Base-by-base conservation (phyloP, 2,329 filamentous ascomycete genomes). In the Chlorencoelia australis region DNA sequence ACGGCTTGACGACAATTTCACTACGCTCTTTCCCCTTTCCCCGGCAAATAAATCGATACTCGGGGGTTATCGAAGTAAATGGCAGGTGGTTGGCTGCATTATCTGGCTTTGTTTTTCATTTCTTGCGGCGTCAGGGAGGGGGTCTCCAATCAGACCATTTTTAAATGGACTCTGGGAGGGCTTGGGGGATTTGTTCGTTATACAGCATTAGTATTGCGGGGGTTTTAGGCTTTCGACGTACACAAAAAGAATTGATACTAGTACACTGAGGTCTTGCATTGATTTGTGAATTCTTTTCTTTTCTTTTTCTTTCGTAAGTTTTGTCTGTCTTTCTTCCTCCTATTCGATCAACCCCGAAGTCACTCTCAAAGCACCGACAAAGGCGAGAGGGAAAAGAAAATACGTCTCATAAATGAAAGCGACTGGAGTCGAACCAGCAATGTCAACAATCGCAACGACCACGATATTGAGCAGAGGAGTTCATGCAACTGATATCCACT, bases 1-100 rank as follows among this genome's bases (percentile, higher is more conserved):
- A 54, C 48, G 51, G 44, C 45, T 51, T 53, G 44, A 54, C 48
- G 51, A 52, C 45, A 35, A 28, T 43, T 47, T 45, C 39, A 6
- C 15, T 10, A 13, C 37, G 35, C 42, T 30, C 49, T 47, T 37
- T 48, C 42, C 45, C 34, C 33, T 43, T 47, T 45, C 30, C 33
- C 21, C 11, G 26, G 16, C 33, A 15, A 19, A 40, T 35, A 26
- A 33, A 30, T 29, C 26, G 39, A 37, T 31, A 33, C 35, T 42
- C 16, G 34, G 44, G 25, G 41, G 44, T 38, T 28, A 16, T 26
- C 22, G 15, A 28, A 27, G 26, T 5, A 26, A 26, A 27, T 28
- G 33, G 33, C 14, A 22, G 39, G 16, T 40, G 44, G 39, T 42
- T 36, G 49, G 48, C 35, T 50, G 48, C 44, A 51, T 53, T 47